phyloP scores from a whole-genome alignment of 2,329 filamentous ascomycete genomes.

The Colletotrichum simmondsii region DNA sequence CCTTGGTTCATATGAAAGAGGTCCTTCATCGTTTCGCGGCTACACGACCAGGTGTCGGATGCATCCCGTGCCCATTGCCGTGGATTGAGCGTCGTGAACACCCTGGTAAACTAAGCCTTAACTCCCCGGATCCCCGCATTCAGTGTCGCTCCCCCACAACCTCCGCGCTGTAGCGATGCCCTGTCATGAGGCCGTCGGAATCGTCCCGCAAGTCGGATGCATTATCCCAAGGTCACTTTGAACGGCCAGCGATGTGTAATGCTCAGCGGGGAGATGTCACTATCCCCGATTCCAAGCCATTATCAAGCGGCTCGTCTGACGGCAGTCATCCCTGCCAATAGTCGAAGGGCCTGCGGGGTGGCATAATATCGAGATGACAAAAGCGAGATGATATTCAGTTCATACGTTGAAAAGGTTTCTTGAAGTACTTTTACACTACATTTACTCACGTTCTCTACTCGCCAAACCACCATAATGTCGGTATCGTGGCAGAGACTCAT shows the following conservation, averaged over 20 bases:
- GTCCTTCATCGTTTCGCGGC: neutral
- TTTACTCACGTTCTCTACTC: too few species aligned
- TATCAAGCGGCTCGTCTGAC: neutral
- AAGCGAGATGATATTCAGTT: neutral
- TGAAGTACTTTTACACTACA: too few species aligned
- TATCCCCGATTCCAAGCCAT: neutral
- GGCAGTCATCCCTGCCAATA: neutral
- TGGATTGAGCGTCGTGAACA: neutral
- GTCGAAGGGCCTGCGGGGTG: too few species aligned
- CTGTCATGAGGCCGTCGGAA: neutral
- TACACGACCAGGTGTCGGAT: too few species aligned
- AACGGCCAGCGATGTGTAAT: neutral
- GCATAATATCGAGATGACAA: neutral
- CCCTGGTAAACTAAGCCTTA: neutral
- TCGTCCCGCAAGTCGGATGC: neutral
- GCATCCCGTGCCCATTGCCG: neutral
- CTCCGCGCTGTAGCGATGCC: neutral
- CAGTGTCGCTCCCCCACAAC: neutral
- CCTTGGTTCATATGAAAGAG: neutral
- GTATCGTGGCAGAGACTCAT: slow-evolving; percentile 63
- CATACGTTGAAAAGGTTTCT: too few species aligned
- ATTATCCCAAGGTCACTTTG: neutral
- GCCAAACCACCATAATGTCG: slow-evolving; percentile 38
- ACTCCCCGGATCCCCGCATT: neutral
- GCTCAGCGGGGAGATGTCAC: neutral